Percentiles rank a stretch among this genome's conserved stretches.
These are phyloP conservation scores for Diaporthe helianthi DNA, from an alignment of 2,329 filamentous ascomycete genomes.

Conservation along the genomic window DNA sequence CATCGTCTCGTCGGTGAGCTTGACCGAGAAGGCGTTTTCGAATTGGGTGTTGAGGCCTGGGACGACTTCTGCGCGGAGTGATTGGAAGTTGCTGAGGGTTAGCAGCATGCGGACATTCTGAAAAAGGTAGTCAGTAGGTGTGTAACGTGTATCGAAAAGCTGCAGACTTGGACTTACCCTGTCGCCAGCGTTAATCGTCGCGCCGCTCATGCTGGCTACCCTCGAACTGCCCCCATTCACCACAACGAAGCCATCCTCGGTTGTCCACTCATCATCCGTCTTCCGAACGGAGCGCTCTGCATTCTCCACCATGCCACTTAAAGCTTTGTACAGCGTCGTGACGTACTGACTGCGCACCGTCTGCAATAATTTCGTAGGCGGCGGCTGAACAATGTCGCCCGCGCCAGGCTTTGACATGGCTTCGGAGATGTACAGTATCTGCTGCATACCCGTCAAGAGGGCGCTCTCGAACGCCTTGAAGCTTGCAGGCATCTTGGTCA, in stretches of 20 bases:
- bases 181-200: slow-evolving; percentile 62
- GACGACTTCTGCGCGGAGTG: slow-evolving; percentile 81
- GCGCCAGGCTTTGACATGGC: slow-evolving; percentile 77
- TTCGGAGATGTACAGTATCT: slow-evolving; percentile 91
- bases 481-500: slow-evolving; percentile 88
- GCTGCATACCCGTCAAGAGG: slow-evolving; percentile 86
- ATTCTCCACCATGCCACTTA: slow-evolving; percentile 97
- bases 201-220: slow-evolving; percentile 47
- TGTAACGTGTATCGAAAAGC: not conserved
- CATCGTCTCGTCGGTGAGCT: slow-evolving; percentile 90
- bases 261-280: slow-evolving; percentile 67
- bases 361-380: slow-evolving; percentile 85
- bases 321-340: slow-evolving; percentile 88
- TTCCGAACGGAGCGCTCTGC: slow-evolving; percentile 78
- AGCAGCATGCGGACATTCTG: slow-evolving; percentile 92
- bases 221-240: slow-evolving; percentile 41
- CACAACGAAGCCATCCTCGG: slow-evolving; percentile 53
- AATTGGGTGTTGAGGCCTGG: slow-evolving; percentile 91
- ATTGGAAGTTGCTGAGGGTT: slow-evolving; percentile 89
- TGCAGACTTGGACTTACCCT: slow-evolving; percentile 51
- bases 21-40: slow-evolving; percentile 91
- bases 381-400: slow-evolving; percentile 81
- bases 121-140: slow-evolving; percentile 38
- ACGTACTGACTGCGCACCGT: slow-evolving; percentile 94
- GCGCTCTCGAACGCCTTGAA: slow-evolving; percentile 87